These are phyloP conservation scores for Calonectria fujianensis DNA, from an alignment of 2,329 filamentous ascomycete species.

Conservation along the genomic window DNA sequence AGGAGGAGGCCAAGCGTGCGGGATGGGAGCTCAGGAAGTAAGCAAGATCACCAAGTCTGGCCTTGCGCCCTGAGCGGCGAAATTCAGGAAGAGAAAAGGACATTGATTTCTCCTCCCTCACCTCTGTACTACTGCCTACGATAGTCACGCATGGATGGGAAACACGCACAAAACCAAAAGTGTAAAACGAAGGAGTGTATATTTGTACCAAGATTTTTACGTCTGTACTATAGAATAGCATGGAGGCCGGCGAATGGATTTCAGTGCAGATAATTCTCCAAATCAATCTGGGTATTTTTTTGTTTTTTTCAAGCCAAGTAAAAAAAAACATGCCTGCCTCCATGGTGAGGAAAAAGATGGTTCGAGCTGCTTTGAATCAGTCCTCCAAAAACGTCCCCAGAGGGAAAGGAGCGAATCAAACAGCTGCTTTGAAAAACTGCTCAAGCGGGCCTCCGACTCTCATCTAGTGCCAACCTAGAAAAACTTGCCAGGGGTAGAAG, in stretches of 20 bases:
- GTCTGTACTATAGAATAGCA: slow-evolving; percentile 56
- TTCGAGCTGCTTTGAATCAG: background rate
- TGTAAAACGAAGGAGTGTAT: slow-evolving; percentile 44
- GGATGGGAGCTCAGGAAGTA: slow-evolving; percentile 56
- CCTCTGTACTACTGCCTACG: slow-evolving; percentile 22
- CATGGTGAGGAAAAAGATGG: slow-evolving; percentile 1
- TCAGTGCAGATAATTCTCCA: slow-evolving; percentile 50
- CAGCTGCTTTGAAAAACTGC: slow-evolving; percentile 14
- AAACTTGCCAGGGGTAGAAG: slow-evolving; percentile 71
- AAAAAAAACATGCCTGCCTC: slow-evolving; percentile 16
- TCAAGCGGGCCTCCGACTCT: slow-evolving; percentile 25
- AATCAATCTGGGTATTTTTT: slow-evolving; percentile 42
- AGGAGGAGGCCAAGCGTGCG: slow-evolving; percentile 58
- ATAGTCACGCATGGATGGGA: slow-evolving; percentile 34
- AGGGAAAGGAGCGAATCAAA: background rate
- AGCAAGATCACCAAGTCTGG: slow-evolving; percentile 40
- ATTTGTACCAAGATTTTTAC: slow-evolving; percentile 54
- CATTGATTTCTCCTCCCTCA: background rate
- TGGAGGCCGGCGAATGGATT: slow-evolving; percentile 49
- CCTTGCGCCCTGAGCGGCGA: no score
- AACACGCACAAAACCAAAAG: slow-evolving; percentile 44
- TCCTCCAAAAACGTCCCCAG: background rate
- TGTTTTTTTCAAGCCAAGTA: background rate
- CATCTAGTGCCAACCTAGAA: slow-evolving; percentile 63
- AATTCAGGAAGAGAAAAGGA: background rate